Evolutionary conservation across 2,329 filamentous ascomycete species (phyloP), one percentile per base, ranked within the genome.

Genomic region (Macrophomina tecta): DNA sequence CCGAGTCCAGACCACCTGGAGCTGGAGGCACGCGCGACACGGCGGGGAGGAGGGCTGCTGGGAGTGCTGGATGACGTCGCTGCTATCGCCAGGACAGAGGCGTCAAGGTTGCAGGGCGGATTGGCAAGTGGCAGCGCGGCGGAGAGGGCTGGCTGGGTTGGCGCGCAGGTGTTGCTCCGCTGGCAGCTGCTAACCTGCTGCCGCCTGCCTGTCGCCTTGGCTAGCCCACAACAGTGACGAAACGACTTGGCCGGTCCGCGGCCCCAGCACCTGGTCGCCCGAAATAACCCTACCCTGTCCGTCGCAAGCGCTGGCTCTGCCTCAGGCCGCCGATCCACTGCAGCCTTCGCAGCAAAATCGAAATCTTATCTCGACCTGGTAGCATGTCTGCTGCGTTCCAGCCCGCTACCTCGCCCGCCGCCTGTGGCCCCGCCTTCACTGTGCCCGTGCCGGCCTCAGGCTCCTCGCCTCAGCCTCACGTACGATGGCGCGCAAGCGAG

Each of bases 81-180:
- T n/a, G 58, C 58, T 34, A 49, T 34, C 45, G 45, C 18, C 18
- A 62, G 58, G 30, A 62, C n/a, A 18, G 58, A 62, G 58, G 58
- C 58, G 58, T 62, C 49, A 48, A 48, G 45, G 58, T 34, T 62
- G 58, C 58, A 62, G 58, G 58, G 45, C 58, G 58, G 58, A 49
- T n/a, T 40, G 56, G 38, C 38, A 14, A 40, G 38, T 40, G 42
- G 58, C 45, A 49, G 45, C 42, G 58, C 42, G 42, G 58, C 42
- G 58, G 56, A 48, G 45, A 23, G 23, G 23, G 23, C 23, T 23
- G 45, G 58, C 58, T 62, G 42, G 56, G 56, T 55, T 38, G 36
- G 55, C 34, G n/a, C 38, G 56, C 56, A 48, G 42, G 32, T 62
- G 58, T 49, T 62, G 58, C 45, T 62, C 58, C 58, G 58, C 58